phyloP scores from a whole-genome alignment of 805 yeast genomes.

The Hanseniaspora meyeri region DNA sequence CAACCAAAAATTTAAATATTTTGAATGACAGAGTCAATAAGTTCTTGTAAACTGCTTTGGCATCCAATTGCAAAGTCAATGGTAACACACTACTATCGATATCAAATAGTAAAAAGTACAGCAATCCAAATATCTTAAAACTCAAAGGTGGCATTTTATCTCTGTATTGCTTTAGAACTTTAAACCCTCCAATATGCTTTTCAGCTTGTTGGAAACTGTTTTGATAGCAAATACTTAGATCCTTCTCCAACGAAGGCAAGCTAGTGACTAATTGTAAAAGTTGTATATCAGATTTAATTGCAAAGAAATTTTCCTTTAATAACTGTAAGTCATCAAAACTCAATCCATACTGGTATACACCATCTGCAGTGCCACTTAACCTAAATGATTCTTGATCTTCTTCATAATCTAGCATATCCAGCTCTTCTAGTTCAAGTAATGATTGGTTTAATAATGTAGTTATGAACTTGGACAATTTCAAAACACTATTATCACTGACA shows the following conservation, averaged over 20 bases:
- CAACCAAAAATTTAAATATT: not conserved
- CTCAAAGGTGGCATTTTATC: constrained; percentile 4
- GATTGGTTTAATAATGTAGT: constrained; percentile 73
- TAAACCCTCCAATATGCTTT: not conserved
- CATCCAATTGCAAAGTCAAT: constrained; percentile 4
- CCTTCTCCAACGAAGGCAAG: constrained; percentile 1
- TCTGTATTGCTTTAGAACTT: not conserved
- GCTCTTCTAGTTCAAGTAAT: constrained; percentile 47
- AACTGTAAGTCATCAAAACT: not conserved
- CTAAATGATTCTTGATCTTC: constrained; percentile 16
- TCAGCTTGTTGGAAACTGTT: not conserved
- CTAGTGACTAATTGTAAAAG: not conserved
- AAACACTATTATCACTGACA: constrained; percentile 46
- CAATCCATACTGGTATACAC: not conserved
- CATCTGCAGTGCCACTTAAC: not conserved
- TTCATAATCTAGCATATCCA: constrained; percentile 50
- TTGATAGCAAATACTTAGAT: not conserved
- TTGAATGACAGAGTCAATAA: not conserved
- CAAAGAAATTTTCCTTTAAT: not conserved
- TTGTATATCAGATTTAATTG: not conserved
- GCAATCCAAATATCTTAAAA: constrained; percentile 5
- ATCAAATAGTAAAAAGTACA: not conserved
- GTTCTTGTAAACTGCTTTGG: not conserved
- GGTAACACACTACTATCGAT: not conserved
- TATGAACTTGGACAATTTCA: constrained; percentile 66